Conservation (phyloP, 148 eudicot genomes). For the Bassia scoparia region DNA sequence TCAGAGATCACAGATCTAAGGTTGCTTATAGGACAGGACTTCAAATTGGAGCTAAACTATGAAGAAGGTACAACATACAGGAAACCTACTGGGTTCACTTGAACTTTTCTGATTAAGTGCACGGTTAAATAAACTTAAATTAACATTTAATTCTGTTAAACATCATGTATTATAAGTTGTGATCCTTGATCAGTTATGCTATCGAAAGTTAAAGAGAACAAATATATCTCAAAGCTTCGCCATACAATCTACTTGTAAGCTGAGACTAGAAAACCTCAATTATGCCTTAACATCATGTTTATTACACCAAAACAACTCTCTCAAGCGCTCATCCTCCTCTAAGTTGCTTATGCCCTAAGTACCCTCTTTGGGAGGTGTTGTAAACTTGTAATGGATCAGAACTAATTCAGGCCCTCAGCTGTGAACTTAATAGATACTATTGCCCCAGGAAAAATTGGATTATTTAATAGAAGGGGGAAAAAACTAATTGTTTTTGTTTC, state of each 20-base stretch:
- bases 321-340: background rate
- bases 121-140: background rate
- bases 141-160: background rate
- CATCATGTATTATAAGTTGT: slow-evolving; percentile 1
- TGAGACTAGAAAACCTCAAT: background rate
- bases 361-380: no score
- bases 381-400: no score
- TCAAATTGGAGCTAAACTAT: slow-evolving; percentile 21
- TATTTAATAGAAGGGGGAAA: no score
- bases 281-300: background rate
- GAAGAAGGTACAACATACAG: slow-evolving; percentile 2
- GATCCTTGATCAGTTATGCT: background rate
- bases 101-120: background rate
- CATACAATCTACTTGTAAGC: background rate
- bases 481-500: no score
- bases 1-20: slow-evolving; percentile 45
- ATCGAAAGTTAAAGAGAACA: background rate
- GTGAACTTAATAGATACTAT: background rate
- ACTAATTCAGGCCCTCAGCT: background rate
- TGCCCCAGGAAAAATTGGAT: no score
- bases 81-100: slow-evolving; percentile 2
- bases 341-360: no score
- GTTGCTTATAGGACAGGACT: slow-evolving; percentile 41
- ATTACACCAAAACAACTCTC: background rate
- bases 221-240: background rate